Evolutionary conservation across 2,329 filamentous ascomycete genomes (phyloP), one percentile per base, ranked within the genome.

Genomic region (Didymella pinodella): DNA sequence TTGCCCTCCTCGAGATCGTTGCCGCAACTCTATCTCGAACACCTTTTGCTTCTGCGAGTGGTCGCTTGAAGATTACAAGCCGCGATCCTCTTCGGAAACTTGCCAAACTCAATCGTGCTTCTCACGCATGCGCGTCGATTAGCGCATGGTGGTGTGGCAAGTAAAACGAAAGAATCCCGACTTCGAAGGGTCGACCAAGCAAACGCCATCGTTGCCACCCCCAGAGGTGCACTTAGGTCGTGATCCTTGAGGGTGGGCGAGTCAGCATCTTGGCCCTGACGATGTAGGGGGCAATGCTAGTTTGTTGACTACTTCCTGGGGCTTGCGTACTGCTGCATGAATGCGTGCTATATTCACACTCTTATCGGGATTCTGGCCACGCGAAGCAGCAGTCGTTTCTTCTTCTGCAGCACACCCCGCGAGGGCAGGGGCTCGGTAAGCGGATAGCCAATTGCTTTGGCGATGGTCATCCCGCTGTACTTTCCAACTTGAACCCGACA

Each of bases 131-230:
- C 34, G 22, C 3, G 18, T 41, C 34, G 20, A 50, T 51, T 51
- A 28, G 41, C 31, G 48, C 47, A 28, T 46, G 43, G 48, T 26
- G 40, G 28, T 14, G 43, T 20, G 18, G n/a, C n/a, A 31, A 34
- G n/a, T n/a, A 38, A 34, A 41, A 44, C 18, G 48, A 57, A 57
- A 47, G 54, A 25, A 47, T 32, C 14, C 54, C 43, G 43, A 52
- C 16, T 16, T 32, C 18, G 48, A 43, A 48, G 29, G 34, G 28
- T 34, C 54, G 48, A 50, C n/a, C 25, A 44, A 34, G 11, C 25
- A 34, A 38, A 46, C 25, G 31, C 16, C 28, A 12, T 47, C 12
- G 20, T 20, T 29, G 3, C 48, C 22, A 28, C 38, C 38, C 29
- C 44, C 38, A 51, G 48, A 34, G 32, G 14, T 48, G 43, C 36